These are phyloP conservation scores for Cordia subcordata DNA, from an alignment of 257 asterid species.

Conservation along the genomic window DNA sequence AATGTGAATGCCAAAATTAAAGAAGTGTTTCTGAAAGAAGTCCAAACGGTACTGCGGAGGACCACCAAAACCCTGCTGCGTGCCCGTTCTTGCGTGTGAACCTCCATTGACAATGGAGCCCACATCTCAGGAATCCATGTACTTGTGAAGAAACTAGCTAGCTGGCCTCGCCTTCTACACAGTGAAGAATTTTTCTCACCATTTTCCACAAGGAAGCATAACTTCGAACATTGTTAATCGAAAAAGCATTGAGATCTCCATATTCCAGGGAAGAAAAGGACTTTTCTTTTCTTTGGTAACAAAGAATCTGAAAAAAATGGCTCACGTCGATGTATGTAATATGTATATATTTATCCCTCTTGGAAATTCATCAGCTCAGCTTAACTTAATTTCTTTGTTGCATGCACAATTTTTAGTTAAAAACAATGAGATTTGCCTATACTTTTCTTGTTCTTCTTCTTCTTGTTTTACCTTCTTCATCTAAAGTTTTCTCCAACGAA, in stretches of 20 bases:
- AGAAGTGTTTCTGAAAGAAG: no score
- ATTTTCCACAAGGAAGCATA: constrained; percentile 44
- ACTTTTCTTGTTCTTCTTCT: constrained; percentile 23
- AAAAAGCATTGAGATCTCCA: constrained; percentile 28
- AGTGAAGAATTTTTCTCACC: constrained; percentile 16
- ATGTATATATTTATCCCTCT: background rate
- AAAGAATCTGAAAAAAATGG: constrained; percentile 34
- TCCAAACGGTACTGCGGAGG: background rate
- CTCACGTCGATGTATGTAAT: constrained; percentile 7
- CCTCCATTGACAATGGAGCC: constrained; percentile 1
- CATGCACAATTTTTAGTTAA: constrained; percentile 2
- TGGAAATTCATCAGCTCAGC: background rate
- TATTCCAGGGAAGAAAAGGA: constrained; percentile 32
- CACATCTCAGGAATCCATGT: constrained; percentile 12
- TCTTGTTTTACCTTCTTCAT: constrained; percentile 15
- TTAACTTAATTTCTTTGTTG: constrained; percentile 3
- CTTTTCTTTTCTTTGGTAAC: constrained; percentile 38
- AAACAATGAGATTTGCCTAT: constrained; percentile 29
- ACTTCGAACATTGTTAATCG: constrained; percentile 25
- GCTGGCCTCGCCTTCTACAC: background rate
- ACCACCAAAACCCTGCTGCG: background rate
- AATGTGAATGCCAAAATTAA: no score
- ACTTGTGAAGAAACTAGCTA: constrained; percentile 1
- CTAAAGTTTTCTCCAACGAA: constrained; percentile 30
- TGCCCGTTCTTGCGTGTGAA: background rate